A percentile compares a stretch with the other conserved stretches of the same genome.
Conservation (phyloP, 441 rosid genomes). For the Arabidopsis lyrata region DNA sequence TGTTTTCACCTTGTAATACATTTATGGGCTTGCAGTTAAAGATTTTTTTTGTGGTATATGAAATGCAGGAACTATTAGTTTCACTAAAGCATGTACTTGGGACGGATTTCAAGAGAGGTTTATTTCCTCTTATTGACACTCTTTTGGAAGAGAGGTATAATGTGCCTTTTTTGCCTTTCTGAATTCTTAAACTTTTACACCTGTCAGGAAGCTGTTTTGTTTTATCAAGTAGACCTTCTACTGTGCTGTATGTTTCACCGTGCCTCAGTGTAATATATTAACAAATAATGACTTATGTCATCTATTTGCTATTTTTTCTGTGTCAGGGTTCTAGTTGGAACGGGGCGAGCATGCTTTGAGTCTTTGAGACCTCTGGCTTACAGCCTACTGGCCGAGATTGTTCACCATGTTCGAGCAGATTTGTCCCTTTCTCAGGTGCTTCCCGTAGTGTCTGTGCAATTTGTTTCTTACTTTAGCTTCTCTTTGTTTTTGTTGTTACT, state of each 20-base stretch:
- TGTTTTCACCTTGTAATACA: slow-evolving; percentile 19
- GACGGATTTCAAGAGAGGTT: slow-evolving; percentile 98
- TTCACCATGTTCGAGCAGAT: slow-evolving; percentile 95
- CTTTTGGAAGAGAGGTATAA: slow-evolving; percentile 91
- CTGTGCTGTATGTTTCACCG: slow-evolving; percentile 15
- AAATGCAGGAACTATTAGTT: slow-evolving; percentile 88
- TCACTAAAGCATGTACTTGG: slow-evolving; percentile 98
- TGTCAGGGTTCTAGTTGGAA: slow-evolving; percentile 92
- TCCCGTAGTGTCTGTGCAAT: slow-evolving; percentile 31
- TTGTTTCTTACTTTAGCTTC: slow-evolving; percentile 12
- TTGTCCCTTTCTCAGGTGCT: slow-evolving; percentile 89
- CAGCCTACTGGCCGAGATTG: slow-evolving; percentile 97
- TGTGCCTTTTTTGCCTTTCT: slow-evolving; percentile 17
- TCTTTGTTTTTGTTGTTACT: neutral
- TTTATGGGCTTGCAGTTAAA: slow-evolving; percentile 31
- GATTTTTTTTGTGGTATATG: slow-evolving; percentile 37
- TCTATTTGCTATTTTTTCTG: slow-evolving; percentile 5
- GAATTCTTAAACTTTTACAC: slow-evolving; percentile 27
- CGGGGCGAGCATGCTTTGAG: slow-evolving; percentile 97
- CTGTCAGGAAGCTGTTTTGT: slow-evolving; percentile 26
- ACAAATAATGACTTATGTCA: neutral
- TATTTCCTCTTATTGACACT: slow-evolving; percentile 94
- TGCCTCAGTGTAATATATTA: neutral
- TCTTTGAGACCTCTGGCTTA: slow-evolving; percentile 98
- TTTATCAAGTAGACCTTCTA: slow-evolving; percentile 18